These are phyloP conservation scores for Silene uniflora DNA, from an alignment of 148 eudicot species.

Conservation along the genomic window DNA sequence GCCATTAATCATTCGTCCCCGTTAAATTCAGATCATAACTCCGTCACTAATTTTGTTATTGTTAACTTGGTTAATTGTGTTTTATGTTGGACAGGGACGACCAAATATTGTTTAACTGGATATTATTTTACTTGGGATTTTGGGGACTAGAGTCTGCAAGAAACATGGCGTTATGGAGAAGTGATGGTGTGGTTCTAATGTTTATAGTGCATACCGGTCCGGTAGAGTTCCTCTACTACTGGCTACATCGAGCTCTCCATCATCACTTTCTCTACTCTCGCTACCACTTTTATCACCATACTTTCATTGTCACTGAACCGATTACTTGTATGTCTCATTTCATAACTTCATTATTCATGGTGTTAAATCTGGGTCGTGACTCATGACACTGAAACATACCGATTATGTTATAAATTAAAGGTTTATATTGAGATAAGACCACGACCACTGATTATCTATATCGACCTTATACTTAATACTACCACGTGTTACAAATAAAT, in stretches of 20 bases:
- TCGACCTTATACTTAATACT: no score
- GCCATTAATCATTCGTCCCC: no score
- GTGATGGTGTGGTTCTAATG: conserved; percentile 34
- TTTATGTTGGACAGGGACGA: conserved; percentile 26
- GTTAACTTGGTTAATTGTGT: not conserved
- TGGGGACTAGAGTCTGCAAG: conserved; percentile 1
- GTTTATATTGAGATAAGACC: no score
- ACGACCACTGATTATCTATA: no score
- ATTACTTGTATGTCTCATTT: conserved; percentile 40
- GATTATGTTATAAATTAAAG: no score
- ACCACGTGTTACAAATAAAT: no score
- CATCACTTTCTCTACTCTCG: conserved; percentile 60
- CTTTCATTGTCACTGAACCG: conserved; percentile 65
- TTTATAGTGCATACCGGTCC: conserved; percentile 42
- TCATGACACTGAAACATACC: no score
- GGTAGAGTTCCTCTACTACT: conserved; percentile 57
- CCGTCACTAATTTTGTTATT: no score
- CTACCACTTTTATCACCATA: conserved; percentile 64
- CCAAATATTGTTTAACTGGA: conserved; percentile 23
- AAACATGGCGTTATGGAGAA: conserved; percentile 32
- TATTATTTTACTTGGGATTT: conserved; percentile 12
- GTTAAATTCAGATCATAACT: no score
- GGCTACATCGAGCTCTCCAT: conserved; percentile 59
- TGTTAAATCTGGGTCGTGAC: not conserved
- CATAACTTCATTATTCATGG: no score